phyloP scores from a whole-genome alignment of 2,329 filamentous ascomycete genomes.

The Rutstroemia sp. region DNA sequence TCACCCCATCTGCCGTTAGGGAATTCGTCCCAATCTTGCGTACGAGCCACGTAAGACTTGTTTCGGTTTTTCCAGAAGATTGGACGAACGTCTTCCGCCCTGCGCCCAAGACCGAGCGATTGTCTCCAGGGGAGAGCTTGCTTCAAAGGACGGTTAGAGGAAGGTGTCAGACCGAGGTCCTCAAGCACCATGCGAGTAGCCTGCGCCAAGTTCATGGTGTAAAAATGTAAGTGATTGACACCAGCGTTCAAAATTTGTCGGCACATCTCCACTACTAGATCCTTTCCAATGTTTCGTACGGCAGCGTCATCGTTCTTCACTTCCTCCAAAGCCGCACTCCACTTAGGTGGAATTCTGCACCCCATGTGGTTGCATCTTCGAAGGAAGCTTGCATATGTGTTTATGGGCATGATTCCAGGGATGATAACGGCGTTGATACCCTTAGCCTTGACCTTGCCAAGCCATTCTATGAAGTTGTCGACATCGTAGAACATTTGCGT shows the following conservation, averaged over 20 bases:
- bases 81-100: conserved; percentile 91
- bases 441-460: conserved; percentile 72
- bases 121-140: conserved; percentile 95
- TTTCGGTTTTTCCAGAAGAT: conserved; percentile 99
- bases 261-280: conserved; percentile 83
- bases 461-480: conserved; percentile 91
- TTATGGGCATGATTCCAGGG: conserved; percentile 87
- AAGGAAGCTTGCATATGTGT: conserved; percentile 88
- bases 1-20: conserved; percentile 99
- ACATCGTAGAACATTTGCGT: conserved; percentile 99
- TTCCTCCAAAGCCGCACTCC: conserved; percentile 77
- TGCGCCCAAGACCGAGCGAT: conserved; percentile 79
- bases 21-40: conserved; percentile 98
- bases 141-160: conserved; percentile 68
- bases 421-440: conserved; percentile 81
- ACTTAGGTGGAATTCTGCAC: conserved; percentile 71
- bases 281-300: conserved; percentile 83
- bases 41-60: conserved; percentile 89
- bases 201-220: conserved; percentile 98
- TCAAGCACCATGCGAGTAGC: conserved; percentile 91
- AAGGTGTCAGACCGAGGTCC: conserved; percentile 76
- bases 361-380: conserved; percentile 88
- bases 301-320: conserved; percentile 95
- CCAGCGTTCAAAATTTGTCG: conserved; percentile 75
- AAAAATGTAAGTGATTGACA: conserved; percentile 89